A percentile compares a stretch with the other conserved stretches of the same genome.
Evolutionary conservation across 208 protist genomes (phyloP).

Genomic region (Vickermania ingenoplastis): DNA sequence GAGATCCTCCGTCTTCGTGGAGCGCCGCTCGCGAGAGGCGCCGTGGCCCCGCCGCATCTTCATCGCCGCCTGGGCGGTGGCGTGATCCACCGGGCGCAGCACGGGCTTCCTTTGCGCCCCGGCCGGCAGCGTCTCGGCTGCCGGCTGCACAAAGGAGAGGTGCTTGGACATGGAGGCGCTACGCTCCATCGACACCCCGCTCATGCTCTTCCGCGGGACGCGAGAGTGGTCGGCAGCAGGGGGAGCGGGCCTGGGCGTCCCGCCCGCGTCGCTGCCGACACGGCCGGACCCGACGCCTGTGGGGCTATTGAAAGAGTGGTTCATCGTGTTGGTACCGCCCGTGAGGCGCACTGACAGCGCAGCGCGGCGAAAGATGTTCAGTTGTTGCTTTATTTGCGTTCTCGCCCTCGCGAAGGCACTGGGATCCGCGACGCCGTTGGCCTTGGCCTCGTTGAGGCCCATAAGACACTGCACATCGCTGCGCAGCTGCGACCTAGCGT

Average conservation of each 20-base stretch:
- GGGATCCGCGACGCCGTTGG: background rate
- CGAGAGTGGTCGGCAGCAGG: background rate
- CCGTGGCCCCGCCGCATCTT: background rate
- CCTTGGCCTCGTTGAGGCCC: background rate
- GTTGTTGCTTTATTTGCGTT: constrained; percentile 6
- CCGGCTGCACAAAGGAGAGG: background rate
- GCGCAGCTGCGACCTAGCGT: background rate
- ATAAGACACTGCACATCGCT: background rate
- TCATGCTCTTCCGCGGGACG: background rate
- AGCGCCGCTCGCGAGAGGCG: background rate
- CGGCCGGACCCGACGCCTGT: background rate
- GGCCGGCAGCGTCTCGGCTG: background rate
- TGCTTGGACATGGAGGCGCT: background rate
- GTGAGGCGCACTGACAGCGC: constrained; percentile 7
- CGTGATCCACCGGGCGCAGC: background rate
- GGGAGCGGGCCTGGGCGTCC: too few species aligned
- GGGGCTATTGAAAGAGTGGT: background rate
- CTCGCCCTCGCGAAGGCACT: constrained; percentile 7
- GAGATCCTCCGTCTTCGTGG: background rate
- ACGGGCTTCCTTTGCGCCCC: background rate
- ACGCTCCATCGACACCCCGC: background rate
- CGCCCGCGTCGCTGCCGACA: background rate
- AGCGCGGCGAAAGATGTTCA: constrained; percentile 9
- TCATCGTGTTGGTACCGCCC: background rate
- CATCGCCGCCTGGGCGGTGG: background rate